Base-by-base conservation (phyloP, 352 stramenopile species). In the Blastocystis sp. region DNA sequence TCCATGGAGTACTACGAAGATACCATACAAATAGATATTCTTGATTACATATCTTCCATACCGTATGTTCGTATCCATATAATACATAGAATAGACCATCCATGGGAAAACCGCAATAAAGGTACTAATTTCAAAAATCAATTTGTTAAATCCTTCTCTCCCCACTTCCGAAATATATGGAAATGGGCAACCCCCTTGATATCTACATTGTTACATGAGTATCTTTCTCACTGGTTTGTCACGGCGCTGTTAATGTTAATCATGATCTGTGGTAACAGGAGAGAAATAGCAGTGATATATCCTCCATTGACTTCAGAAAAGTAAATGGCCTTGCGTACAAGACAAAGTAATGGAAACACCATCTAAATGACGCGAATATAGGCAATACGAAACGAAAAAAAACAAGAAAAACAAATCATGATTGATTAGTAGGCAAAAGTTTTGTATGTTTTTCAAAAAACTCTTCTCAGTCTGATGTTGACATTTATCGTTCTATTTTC, bases 91-190 rank as follows among this genome's bases (percentile, higher is more conserved):
- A 29, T 59, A 80, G 39, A 80, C 65, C 9, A 80, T 39, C 69
- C 69, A 80, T 9, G 69, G 69, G n/a, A 80, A 29, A 80, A 80
- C 35, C 24, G 46, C 35, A 14, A 56, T 24, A 16, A 56, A 21
- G n/a, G 69, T 80, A 16, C 35, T 59, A 29, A 46, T 58, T 29
- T 65, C 46, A 32, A 80, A 80, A 61, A 80, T 80, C n/a, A 61
- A 4, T 11, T 46, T 39, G 35, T 80, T 80, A 37, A 59, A 80
- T 19, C 69, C 69, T 58, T 80, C 69, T 21, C 69, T 58, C 0
- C 69, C 69, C 39, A 80, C 69, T 39, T 80, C 69, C 37, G 69
- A 80, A 7, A 80, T 21, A 59, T 80, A 80, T 59, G 69, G 69
- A 59, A 80, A 80, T 37, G 65, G 42, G 19, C 69, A 80, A n/a